Evolutionary conservation across 768 basidiomycete genomes (phyloP).

Genomic region (Mycena rosella): DNA sequence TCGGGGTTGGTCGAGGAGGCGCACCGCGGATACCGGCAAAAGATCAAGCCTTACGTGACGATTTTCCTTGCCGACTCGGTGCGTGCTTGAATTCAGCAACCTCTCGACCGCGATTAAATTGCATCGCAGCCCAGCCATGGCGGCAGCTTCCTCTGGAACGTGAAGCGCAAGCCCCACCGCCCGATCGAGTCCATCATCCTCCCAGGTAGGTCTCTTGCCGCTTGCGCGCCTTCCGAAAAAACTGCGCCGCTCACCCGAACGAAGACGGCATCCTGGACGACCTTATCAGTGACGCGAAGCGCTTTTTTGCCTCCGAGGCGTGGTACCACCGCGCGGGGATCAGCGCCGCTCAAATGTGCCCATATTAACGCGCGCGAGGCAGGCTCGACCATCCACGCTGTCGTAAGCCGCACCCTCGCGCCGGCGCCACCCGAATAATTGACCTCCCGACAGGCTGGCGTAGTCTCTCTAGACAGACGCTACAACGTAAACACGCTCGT

Average conservation of each 20-base stretch:
- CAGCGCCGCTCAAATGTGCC: neutral
- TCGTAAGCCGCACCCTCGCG: constrained; percentile 46
- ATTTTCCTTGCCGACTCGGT: constrained; percentile 53
- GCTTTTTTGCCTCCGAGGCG: constrained; percentile 67
- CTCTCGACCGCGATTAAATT: neutral
- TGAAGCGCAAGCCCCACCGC: constrained; percentile 63
- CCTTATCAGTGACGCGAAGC: constrained; percentile 63
- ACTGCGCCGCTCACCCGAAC: constrained; percentile 45
- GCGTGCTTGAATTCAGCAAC: constrained; percentile 12
- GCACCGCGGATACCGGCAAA: constrained; percentile 49
- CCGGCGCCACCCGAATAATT: constrained; percentile 48
- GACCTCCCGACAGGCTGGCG: constrained; percentile 56
- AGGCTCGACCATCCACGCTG: constrained; percentile 23
- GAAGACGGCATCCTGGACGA: constrained; percentile 60
- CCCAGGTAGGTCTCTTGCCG: constrained; percentile 18
- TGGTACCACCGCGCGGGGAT: constrained; percentile 71
- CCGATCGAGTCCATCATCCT: constrained; percentile 49
- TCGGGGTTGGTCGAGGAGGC: constrained; percentile 54
- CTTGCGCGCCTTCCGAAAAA: neutral
- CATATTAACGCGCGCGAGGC: neutral
- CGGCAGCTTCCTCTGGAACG: constrained; percentile 56
- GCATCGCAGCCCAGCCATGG: constrained; percentile 52
- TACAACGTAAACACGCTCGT: too few relatives aligned
- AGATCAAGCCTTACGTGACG: constrained; percentile 51
- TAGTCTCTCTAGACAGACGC: too few relatives aligned